Base-by-base conservation (phyloP, 164 flowering plant genomes). In the Akebia trifoliata region DNA sequence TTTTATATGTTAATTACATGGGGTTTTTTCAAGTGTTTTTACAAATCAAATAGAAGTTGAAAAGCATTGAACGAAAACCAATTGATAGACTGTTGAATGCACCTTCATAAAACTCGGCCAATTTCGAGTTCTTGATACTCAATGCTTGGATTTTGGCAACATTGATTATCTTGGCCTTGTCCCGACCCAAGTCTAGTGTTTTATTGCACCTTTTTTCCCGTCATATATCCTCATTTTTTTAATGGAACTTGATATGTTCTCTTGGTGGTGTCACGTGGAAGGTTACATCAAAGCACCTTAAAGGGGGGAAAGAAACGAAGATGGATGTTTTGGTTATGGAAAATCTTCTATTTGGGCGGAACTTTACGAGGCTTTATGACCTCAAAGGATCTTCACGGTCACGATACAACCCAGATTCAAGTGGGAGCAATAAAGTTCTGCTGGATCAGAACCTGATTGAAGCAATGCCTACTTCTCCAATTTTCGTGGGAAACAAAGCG, bases 391-490 rank as follows among this genome's bases (percentile, higher is more conserved):
- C n/a, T n/a, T n/a, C n/a, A n/a, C n/a, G n/a, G 49, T 86, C 99
- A n/a, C 84, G 97, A 7, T 90, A 90, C 66, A 88, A 88, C 72
- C 81, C 96, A 25, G 96, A 94, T 68, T 76, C 82, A 48, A 83
- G 81, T 74, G 99, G 99, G 48, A 86, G 71, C 63, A 88, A 94
- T 67, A 90, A 94, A 66, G 99, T 94, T 65, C 75, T 94, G 47
- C 65, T 94, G 54, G 99, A 94, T 69, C 95, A 94, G 70, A 94
- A 94, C 68, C 72, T 94, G 70, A 88, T 94, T 56, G 99, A 94
- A 78, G 78, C 95, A 59, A 94, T 94, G 99, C 97, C 93, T 38
- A 90, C 99, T 54, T 85, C 93, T 68, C 99, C 99, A 5, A 94
- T 88, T 55, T 92, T 94, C 76, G 96, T 94, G 29, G 95, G 99